A percentile compares a stretch with the other conserved stretches of the same genome.
Evolutionary conservation across 164 flowering plant species (phyloP).

Genomic region (Liriodendron chinense): DNA sequence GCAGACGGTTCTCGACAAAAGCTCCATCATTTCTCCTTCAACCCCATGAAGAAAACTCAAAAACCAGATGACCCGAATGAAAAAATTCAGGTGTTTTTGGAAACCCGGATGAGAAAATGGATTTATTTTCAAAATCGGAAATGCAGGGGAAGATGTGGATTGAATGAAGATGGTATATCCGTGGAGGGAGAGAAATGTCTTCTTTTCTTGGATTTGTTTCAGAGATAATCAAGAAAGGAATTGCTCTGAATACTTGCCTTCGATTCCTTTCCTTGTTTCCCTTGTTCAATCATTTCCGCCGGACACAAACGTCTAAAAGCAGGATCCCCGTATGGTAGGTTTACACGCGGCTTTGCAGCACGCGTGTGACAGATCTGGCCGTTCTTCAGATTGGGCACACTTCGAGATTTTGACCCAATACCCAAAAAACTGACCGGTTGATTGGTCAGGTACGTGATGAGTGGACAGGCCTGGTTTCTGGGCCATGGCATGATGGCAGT

Average conservation of each 20-base stretch:
- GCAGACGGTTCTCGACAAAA: not conserved
- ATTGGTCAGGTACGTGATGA: too few species aligned
- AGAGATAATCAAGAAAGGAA: not conserved
- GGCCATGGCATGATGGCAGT: too few species aligned
- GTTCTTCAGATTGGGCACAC: not conserved
- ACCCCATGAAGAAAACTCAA: not conserved
- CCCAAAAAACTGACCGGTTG: not conserved
- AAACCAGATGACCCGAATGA: not conserved
- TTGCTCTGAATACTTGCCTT: not conserved
- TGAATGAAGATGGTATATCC: too few species aligned
- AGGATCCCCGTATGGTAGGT: not conserved
- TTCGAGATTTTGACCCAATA: not conserved
- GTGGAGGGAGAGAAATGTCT: too few species aligned
- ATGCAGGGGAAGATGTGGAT: too few species aligned
- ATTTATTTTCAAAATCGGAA: not conserved
- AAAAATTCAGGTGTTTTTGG: not conserved
- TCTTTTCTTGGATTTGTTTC: too few species aligned
- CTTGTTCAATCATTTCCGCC: not conserved
- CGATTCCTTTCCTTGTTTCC: not conserved
- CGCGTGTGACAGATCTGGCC: not conserved
- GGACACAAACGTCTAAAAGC: not conserved
- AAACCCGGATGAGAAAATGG: not conserved
- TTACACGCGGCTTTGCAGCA: not conserved
- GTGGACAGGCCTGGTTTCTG: too few species aligned
- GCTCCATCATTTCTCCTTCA: not conserved